These are phyloP conservation scores for Trichophyton benhamiae DNA, from an alignment of 2,329 filamentous ascomycete species.

Conservation along the genomic window DNA sequence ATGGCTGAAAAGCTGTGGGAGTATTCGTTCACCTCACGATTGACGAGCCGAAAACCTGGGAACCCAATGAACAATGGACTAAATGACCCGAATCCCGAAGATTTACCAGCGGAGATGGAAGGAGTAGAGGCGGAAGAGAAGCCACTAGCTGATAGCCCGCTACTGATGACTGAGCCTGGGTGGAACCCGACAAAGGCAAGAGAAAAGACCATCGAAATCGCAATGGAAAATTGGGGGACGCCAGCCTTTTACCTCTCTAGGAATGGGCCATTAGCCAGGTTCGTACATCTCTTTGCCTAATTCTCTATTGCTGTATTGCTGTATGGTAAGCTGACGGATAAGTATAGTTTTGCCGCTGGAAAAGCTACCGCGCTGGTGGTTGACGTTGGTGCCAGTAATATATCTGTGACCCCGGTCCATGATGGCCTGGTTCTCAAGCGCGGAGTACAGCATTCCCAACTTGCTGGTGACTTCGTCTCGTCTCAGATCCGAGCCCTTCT, in stretches of 20 bases:
- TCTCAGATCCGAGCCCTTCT: slow-evolving; percentile 76
- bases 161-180: slow-evolving; percentile 85
- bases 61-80: slow-evolving; percentile 64
- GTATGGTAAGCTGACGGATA: background rate
- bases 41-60: slow-evolving; percentile 63
- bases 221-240: slow-evolving; percentile 92
- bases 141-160: slow-evolving; percentile 73
- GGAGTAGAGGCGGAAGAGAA: slow-evolving; percentile 54
- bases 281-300: slow-evolving; percentile 36
- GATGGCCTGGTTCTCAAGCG: slow-evolving; percentile 92
- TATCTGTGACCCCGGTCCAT: slow-evolving; percentile 80
- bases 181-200: slow-evolving; percentile 83
- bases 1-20: slow-evolving; percentile 82
- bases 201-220: slow-evolving; percentile 89
- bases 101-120: slow-evolving; percentile 50
- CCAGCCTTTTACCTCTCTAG: slow-evolving; percentile 90
- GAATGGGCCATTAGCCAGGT: slow-evolving; percentile 67
- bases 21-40: slow-evolving; percentile 73
- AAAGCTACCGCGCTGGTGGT: slow-evolving; percentile 88
- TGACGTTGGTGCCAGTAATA: slow-evolving; percentile 78
- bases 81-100: slow-evolving; percentile 52
- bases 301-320: background rate
- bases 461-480: slow-evolving; percentile 83
- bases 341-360: slow-evolving; percentile 62
- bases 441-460: slow-evolving; percentile 69